Evolutionary conservation across 371 early-diverging fungal species (phyloP), one percentile per base, ranked within the genome.

Genomic region (Saksenaea oblongispora): DNA sequence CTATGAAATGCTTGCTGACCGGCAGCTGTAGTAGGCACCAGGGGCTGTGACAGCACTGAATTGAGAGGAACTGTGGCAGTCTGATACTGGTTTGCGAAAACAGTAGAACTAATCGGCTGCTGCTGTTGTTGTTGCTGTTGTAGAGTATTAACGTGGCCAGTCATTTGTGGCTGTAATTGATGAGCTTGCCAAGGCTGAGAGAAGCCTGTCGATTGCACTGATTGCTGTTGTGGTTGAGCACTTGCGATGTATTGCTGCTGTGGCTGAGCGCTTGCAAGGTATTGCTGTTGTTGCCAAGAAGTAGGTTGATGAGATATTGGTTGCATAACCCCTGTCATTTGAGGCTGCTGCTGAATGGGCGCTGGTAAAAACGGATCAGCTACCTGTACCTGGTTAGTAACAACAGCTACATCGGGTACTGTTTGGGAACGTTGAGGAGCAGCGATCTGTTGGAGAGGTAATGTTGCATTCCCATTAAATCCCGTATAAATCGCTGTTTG

Each of bases 121-220:
- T 59, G 66, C 9, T 42, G 66, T 31, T 37, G 57, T 18, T 59
- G 66, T 9, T 42, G 66, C 22, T 37, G 57, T 18, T 59, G 41
- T 57, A 58, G 15, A 26, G 56, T 59, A 13, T 13, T 31, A 3
- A 31, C 18, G 13, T 60, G 54, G 2, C 67, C 59, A 24, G 69
- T 66, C 35, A 66, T 54, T 58, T 56, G 62, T 10, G 63, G 59
- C 15, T 63, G 66, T 37, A 64, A 58, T 54, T 58, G 58, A 26
- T 69, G 72, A 34, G 63, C 64, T 57, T 65, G 69, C 61, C 71
- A 74, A 59, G 71, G 63, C 28, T 58, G 36, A 64, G 54, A 67
- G 62, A 10, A 67, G 64, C 34, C 17, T 7, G 17, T 44, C 7
- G 36, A 22, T 31, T 56, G 56, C 31, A 35, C 59, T 17, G 51